Conservation (phyloP, 2,329 filamentous ascomycete genomes). For the Diplodia mutila region DNA sequence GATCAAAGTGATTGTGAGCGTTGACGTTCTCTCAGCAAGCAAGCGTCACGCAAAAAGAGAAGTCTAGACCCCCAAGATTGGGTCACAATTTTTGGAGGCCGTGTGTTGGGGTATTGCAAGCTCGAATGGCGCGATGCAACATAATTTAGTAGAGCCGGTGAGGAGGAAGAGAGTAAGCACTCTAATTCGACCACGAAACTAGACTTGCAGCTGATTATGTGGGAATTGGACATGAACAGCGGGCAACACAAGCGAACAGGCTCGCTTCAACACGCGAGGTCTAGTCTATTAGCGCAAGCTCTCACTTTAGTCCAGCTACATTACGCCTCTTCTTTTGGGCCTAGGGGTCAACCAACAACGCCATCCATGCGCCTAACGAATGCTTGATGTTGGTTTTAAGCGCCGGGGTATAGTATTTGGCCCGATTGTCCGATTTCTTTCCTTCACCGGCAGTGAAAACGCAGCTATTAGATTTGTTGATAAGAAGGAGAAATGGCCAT, state of each 20-base stretch:
- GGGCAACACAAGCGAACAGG: not conserved
- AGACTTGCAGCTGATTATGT: not conserved
- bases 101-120: not conserved
- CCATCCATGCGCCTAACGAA: not conserved
- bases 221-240: not conserved
- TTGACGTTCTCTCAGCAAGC: not conserved
- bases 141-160: not conserved
- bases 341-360: not conserved
- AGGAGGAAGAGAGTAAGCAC: not conserved
- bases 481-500: not conserved
- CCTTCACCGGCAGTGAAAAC: not conserved
- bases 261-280: not conserved
- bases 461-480: not conserved
- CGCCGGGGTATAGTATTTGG: not conserved
- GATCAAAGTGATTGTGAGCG: not conserved
- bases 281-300: not conserved
- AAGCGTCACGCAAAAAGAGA: not conserved
- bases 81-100: too few relatives aligned
- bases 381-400: not conserved
- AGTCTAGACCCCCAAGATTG: not conserved
- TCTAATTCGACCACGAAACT: not conserved
- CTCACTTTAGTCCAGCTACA: not conserved
- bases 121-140: not conserved
- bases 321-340: not conserved
- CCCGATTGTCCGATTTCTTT: not conserved